A percentile compares a stretch with the other conserved stretches of the same genome.
These are phyloP conservation scores for Xylaria curta DNA, from an alignment of 495 filamentous ascomycete species.

Conservation along the genomic window DNA sequence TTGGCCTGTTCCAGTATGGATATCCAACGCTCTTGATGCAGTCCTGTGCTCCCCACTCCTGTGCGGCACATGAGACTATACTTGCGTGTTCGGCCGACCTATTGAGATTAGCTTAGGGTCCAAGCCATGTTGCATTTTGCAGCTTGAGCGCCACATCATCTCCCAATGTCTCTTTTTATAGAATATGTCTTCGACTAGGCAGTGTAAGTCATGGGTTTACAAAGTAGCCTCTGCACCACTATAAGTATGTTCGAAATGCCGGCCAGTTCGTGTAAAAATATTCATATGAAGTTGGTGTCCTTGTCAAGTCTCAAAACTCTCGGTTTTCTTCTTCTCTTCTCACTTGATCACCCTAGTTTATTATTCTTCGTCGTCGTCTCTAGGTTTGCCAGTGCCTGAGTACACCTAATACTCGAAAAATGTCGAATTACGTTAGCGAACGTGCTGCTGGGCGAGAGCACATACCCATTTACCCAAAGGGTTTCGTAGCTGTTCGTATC, in stretches of 20 bases:
- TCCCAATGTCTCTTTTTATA: conserved; percentile 20
- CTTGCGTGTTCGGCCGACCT: conserved; percentile 11
- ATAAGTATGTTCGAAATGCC: neutral
- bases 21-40: no score
- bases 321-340: neutral
- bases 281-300: conserved; percentile 15
- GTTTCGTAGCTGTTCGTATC: conserved; percentile 64
- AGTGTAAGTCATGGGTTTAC: neutral
- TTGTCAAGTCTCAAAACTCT: neutral
- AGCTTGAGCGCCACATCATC: conserved; percentile 25
- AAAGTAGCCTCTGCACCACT: neutral
- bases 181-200: neutral
- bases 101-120: conserved; percentile 3
- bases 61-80: conserved; percentile 1
- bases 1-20: neutral
- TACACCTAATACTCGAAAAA: neutral
- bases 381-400: no score
- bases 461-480: conserved; percentile 49
- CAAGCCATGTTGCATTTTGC: neutral
- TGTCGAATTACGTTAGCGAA: conserved; percentile 18
- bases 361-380: neutral
- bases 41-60: neutral
- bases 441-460: conserved; percentile 49
- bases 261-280: neutral
- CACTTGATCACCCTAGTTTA: neutral